Evolutionary conservation across 2,329 filamentous ascomycete genomes (phyloP).

Genomic region (Penicillium palitans): DNA sequence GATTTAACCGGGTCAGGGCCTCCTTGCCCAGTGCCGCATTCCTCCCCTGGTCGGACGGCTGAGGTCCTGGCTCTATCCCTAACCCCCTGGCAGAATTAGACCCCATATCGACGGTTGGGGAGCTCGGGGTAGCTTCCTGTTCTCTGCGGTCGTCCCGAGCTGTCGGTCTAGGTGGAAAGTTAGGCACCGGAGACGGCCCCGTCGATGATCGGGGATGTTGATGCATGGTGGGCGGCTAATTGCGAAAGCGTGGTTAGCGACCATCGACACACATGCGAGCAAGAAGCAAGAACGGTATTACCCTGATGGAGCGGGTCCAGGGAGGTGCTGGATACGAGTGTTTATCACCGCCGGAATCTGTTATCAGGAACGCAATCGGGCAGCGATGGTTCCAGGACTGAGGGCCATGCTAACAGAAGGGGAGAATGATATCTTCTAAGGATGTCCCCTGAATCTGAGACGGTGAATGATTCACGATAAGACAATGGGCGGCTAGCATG

Average conservation of each 20-base stretch:
- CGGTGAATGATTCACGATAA: conserved; percentile 19
- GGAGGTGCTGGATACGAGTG: conserved; percentile 13
- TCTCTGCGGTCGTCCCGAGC: conserved; percentile 75
- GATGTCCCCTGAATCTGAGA: conserved; percentile 3
- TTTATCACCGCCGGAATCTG: conserved; percentile 25
- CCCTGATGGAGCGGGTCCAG: conserved; percentile 14
- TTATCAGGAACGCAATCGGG: conserved; percentile 39
- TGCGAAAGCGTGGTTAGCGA: background rate
- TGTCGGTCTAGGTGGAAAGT: conserved; percentile 70
- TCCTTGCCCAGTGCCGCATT: conserved; percentile 60
- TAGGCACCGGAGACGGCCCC: conserved; percentile 64
- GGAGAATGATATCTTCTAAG: conserved; percentile 7
- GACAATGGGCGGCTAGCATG: conserved; percentile 11
- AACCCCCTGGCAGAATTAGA: conserved; percentile 52
- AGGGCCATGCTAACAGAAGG: conserved; percentile 43
- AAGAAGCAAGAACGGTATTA: conserved; percentile 11
- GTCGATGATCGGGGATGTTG: conserved; percentile 79
- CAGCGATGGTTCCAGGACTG: conserved; percentile 31
- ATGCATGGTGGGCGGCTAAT: conserved; percentile 65
- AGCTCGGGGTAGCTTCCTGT: conserved; percentile 54
- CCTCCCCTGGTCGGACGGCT: conserved; percentile 43
- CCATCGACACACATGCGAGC: background rate
- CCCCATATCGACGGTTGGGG: conserved; percentile 54
- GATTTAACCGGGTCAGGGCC: conserved; percentile 77
- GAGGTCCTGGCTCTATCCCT: conserved; percentile 52